Evolutionary conservation across 2,329 filamentous ascomycete genomes (phyloP).

Genomic region (Venturia pyrina): DNA sequence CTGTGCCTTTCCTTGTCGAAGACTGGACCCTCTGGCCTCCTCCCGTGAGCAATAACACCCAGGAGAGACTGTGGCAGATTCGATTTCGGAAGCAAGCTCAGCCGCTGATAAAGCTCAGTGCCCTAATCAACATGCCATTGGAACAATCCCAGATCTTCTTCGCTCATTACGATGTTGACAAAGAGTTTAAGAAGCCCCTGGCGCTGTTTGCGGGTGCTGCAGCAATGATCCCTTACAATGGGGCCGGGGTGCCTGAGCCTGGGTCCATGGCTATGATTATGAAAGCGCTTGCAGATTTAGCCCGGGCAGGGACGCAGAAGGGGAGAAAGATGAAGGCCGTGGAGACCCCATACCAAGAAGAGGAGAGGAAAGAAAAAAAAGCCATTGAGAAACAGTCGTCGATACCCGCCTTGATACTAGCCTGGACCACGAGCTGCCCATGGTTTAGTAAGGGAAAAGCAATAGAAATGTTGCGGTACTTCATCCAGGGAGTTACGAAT

Average conservation of each 20-base stretch:
- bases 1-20: not conserved
- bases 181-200: not conserved
- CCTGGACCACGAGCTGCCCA: not conserved
- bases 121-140: not conserved
- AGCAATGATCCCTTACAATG: not conserved
- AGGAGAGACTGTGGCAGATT: not conserved
- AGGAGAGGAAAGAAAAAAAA: not conserved
- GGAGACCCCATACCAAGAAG: not conserved
- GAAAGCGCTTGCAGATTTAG: not conserved
- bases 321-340: not conserved
- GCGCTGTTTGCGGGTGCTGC: not conserved
- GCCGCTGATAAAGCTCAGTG: not conserved
- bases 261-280: not conserved
- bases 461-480: not conserved
- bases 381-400: too few species aligned
- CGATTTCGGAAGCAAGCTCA: not conserved
- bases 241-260: not conserved
- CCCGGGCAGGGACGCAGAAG: not conserved
- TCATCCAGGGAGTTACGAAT: too few species aligned
- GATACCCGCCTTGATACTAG: too few species aligned
- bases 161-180: not conserved
- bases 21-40: not conserved
- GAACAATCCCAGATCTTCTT: not conserved
- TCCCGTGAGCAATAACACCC: not conserved
- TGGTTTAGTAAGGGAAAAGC: not conserved